Evolutionary conservation across 2,329 filamentous ascomycete species (phyloP), one percentile per base, ranked within the genome.

Genomic region (Penicillium vulpinum): DNA sequence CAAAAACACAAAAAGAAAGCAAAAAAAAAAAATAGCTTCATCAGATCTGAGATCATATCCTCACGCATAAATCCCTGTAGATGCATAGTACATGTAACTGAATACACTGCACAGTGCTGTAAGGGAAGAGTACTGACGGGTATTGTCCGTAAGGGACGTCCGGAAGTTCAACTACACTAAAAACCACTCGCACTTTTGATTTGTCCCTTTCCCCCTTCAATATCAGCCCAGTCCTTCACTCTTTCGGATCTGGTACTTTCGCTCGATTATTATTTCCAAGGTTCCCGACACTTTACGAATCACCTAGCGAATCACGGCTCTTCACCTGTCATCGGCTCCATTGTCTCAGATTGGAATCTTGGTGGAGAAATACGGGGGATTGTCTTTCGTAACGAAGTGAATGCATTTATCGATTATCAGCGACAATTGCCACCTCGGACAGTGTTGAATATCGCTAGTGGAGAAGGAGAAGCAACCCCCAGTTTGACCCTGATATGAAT

Each of bases 401-500:
- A 55, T 55, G 53, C 38, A 40, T 43, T 39, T 46, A 47, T 50
- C 45, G 31, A 39, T 39, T 39, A 44, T 16, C 28, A 31, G 51
- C 33, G 41, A 49, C 26, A 57, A 15, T 39, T 28, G 40, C 18
- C 36, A 36, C 26, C 16, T 39, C 44, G 46, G 40, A 56, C 21
- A 48, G 41, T 40, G 41, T 53, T 31, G n/a, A n/a, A n/a, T n/a
- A n/a, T n/a, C n/a, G n/a, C n/a, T n/a, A n/a, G n/a, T n/a, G n/a
- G n/a, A n/a, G n/a, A n/a, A n/a, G n/a, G n/a, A n/a, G n/a, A n/a
- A n/a, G n/a, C 28, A 38, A 46, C 57, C 56, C 54, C 52, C 55
- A 50, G 40, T 51, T 54, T 57, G 58, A 48, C 61, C 58, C 73
- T 75, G 78, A 90, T 57, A 66, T 90, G 88, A 90, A 85, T 80